Conservation (phyloP, 805 yeast species). For the Tanozyma kutaoensis region DNA sequence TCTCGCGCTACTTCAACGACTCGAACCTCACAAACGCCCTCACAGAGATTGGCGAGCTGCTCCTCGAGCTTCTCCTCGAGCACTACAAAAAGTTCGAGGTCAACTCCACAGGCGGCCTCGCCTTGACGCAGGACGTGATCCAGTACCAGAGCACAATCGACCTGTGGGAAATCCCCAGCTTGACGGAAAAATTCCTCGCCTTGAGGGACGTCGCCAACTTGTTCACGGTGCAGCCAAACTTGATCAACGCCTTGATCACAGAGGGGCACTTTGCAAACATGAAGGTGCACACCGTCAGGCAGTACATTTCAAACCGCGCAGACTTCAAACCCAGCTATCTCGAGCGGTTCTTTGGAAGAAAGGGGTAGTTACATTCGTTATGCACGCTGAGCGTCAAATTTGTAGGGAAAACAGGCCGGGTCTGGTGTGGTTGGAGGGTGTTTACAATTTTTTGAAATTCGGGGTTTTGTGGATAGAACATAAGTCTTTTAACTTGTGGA, state of each 20-base stretch:
- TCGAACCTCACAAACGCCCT: conserved; percentile 38
- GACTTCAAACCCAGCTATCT: conserved; percentile 50
- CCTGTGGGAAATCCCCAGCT: conserved; percentile 48
- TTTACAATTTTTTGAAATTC: no score
- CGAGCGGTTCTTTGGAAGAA: conserved; percentile 29
- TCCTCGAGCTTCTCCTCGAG: conserved; percentile 44
- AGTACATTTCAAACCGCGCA: conserved; percentile 53
- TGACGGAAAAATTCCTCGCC: conserved; percentile 52
- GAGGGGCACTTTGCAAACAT: conserved; percentile 68
- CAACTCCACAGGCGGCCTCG: conserved; percentile 70
- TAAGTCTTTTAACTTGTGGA: no score
- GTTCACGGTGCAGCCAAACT: conserved; percentile 73
- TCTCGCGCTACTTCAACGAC: conserved; percentile 20
- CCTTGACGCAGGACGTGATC: conserved; percentile 71
- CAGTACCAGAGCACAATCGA: conserved; percentile 60
- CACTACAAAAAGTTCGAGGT: conserved; percentile 71
- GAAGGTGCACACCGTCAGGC: conserved; percentile 48
- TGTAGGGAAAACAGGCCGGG: no score
- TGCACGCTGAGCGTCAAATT: no score
- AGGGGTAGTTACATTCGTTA: no score
- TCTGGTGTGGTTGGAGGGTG: no score
- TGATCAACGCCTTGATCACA: conserved; percentile 61
- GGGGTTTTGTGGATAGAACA: no score
- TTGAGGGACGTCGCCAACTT: conserved; percentile 74
- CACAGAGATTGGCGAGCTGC: conserved; percentile 41